Evolutionary conservation across 2,329 filamentous ascomycete genomes (phyloP), one percentile per base, ranked within the genome.

Genomic region (Zasmidium cellare): DNA sequence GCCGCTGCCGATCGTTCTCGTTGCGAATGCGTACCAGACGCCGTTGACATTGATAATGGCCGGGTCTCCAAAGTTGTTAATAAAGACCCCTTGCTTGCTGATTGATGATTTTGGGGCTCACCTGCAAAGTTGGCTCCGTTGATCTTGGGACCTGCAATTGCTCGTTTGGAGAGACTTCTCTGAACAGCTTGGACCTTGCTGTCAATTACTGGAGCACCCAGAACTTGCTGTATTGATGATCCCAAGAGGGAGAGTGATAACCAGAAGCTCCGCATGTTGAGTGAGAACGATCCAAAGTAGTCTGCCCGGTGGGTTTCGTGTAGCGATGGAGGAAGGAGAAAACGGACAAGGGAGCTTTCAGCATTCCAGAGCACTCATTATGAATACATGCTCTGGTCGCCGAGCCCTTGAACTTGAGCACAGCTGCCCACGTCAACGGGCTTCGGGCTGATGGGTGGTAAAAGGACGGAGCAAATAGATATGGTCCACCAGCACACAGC

Each of bases 71-170:
- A 47, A 20, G 41, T 5, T 25, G 19, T 3, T 28, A 28, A 9
- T 20, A 18, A 22, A 22, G n/a, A 24, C n/a, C 11, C 82, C 57
- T 23, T 31, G 18, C 19, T 46, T 41, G 35, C 7, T 41, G 35
- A 41, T 14, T 14, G 35, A 41, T 9, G 35, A 16, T 41, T 50
- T 50, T 9, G 14, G 31, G 19, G 45, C 20, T 38, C 18, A 67
- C 67, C 67, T 12, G 83, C 77, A 66, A 86, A 86, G 71, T 85
- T 77, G 23, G 68, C 67, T 46, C 65, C 67, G 25, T 64, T 58
- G 18, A 70, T 64, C 60, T 66, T 58, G 6, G 69, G 66, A 14
- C 68, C 68, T 25, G 59, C 35, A 28, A 63, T 56, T 28, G 59
- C 59, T 53, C 65, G 50, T 48, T 59, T 60, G 7, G 46, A 47